A percentile compares a stretch with the other conserved stretches of the same genome.
Conservation (phyloP, 495 filamentous ascomycete species). For the Geoglossum glabrum region DNA sequence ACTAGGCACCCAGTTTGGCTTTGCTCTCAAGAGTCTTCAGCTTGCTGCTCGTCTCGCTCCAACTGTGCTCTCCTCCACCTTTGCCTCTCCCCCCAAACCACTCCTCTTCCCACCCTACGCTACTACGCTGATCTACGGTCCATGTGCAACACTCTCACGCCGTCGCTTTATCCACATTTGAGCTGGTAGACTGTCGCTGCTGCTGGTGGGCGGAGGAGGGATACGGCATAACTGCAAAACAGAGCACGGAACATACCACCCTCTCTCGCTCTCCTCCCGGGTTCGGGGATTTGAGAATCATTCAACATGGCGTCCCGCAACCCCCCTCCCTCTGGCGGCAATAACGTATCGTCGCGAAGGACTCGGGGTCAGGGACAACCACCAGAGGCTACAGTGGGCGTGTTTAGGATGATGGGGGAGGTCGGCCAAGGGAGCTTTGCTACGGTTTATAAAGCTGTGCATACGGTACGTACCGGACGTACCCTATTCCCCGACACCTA, state of each 20-base stretch:
- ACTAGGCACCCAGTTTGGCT: not conserved
- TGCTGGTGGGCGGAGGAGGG: not conserved
- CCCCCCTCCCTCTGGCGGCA: constrained; percentile 9
- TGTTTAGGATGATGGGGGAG: constrained; percentile 58
- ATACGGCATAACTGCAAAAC: not conserved
- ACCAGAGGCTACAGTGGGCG: constrained; percentile 48
- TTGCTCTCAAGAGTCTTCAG: not conserved
- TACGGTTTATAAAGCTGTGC: constrained; percentile 70
- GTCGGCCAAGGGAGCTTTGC: constrained; percentile 95
- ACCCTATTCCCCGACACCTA: not conserved
- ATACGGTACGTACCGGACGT: constrained; percentile 35
- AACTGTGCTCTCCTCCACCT: too few species aligned
- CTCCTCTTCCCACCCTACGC: not conserved
- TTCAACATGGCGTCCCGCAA: constrained; percentile 22
- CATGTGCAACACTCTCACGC: constrained; percentile 27
- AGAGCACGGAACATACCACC: not conserved
- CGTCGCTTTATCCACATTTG: constrained; percentile 26
- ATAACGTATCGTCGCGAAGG: constrained; percentile 23
- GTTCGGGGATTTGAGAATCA: not conserved
- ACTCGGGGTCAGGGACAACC: constrained; percentile 20
- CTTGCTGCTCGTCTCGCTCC: too few species aligned
- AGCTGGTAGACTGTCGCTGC: constrained; percentile 19
- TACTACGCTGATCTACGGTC: not conserved
- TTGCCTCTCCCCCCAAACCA: not conserved
- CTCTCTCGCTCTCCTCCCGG: not conserved